Base-by-base conservation (phyloP, 352 stramenopile species). In the Globisporangium parvum region DNA sequence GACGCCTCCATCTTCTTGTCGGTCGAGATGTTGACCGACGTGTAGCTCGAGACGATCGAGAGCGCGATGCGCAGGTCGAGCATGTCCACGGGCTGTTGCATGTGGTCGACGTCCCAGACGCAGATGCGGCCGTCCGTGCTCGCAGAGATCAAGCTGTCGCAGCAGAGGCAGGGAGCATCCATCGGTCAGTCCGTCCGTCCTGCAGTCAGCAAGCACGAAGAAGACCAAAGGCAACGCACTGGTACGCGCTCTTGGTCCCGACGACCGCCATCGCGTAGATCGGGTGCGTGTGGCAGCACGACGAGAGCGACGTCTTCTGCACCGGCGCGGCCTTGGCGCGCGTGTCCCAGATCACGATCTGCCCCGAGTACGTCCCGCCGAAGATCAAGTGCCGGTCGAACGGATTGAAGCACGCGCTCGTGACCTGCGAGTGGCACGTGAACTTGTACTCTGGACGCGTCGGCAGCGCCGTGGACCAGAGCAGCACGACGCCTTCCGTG, bases 1-100 rank as follows among this genome's bases (percentile, higher is more conserved):
- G 82, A 83, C 5, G 83, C 85, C 54, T 93, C 82, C 80, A 93
- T 93, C 54, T 92, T 91, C 62, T 92, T 92, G 59, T 88, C 78
- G 0, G 80, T 80, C 10, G 68, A 67, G 18, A 81, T 71, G 41
- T 80, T 86, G 2, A 72, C 74, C 0, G 76, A 79, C 14, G 71
- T 74, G 51, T 85, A 94, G 58, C 80, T 89, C 6, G 73, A 87
- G n/a, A 87, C 70, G 39, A 86, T 90, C 35, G 75, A 89, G 31
- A 87, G 79, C 51, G 80, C 74, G 51, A 94, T 89, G 24, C 84
- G 80, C 12, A 94, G 62, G 59, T 94, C 84, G 46, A 94, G 62
- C 72, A 92, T 88, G 50, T 94, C 84, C 20, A 94, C 46, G 3
- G 84, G 84, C 55, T 91, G 75, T 53, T 94, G 84, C 49, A 94